Percentiles rank a stretch among this genome's conserved stretches.
phyloP scores from a whole-genome alignment of 108 stramenopile species.

The Nitzschia sp. region DNA sequence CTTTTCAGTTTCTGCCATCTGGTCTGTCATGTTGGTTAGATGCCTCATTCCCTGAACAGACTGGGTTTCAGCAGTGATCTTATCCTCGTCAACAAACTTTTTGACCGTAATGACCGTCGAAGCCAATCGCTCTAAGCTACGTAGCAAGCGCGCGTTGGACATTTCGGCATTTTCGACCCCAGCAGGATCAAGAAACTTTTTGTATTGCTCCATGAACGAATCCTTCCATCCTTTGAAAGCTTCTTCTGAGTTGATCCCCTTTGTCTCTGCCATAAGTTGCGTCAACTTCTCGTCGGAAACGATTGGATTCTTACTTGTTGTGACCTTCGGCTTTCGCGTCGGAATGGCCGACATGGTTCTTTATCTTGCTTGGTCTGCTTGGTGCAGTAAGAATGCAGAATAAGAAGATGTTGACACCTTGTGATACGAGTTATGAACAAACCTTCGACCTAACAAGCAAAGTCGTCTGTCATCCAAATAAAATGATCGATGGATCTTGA shows the following conservation, averaged over 20 bases:
- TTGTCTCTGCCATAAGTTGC: constrained; percentile 9
- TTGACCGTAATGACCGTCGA: constrained; percentile 12
- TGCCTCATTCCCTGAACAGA: constrained; percentile 12
- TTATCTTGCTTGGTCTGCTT: too few species aligned
- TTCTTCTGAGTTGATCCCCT: constrained; percentile 12
- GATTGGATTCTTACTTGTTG: constrained; percentile 16
- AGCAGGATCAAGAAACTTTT: constrained; percentile 5
- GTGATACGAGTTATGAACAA: too few species aligned
- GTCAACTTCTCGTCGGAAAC: constrained; percentile 6
- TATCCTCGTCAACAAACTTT: constrained; percentile 8
- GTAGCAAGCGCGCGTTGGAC: constrained; percentile 5
- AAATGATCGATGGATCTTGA: too few species aligned
- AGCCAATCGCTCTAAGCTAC: constrained; percentile 14
- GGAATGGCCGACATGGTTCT: background rate
- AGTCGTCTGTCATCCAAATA: too few species aligned
- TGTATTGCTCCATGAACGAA: constrained; percentile 16
- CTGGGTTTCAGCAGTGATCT: constrained; percentile 11
- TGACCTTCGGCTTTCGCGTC: background rate
- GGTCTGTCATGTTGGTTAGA: constrained; percentile 28
- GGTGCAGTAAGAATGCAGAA: too few species aligned
- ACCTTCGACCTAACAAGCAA: too few species aligned
- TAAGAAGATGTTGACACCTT: too few species aligned
- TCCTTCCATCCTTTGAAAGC: constrained; percentile 18
- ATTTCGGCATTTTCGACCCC: constrained; percentile 21
- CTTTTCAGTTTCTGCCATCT: constrained; percentile 22